Evolutionary conservation across 2,329 filamentous ascomycete species (phyloP).

Genomic region (Pseudocercospora musae): DNA sequence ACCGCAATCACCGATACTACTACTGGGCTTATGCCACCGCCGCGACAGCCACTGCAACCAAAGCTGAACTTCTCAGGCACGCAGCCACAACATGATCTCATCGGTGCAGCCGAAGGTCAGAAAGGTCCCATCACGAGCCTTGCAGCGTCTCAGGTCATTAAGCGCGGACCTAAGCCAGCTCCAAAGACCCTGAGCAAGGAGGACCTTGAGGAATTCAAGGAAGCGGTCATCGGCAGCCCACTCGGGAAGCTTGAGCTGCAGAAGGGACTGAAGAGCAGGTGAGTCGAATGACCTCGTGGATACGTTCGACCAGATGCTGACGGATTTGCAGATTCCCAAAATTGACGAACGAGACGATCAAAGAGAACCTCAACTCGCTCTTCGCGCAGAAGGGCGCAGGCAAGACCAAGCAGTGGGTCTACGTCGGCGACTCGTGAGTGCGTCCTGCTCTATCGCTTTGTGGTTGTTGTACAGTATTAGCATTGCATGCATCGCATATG

Average conservation of each 20-base stretch:
- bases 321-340: conserved; percentile 58
- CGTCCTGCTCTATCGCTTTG: not conserved
- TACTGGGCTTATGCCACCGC: conserved; percentile 36
- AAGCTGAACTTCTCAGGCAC: conserved; percentile 33
- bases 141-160: conserved; percentile 29
- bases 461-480: not conserved
- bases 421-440: conserved; percentile 24
- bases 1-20: conserved; percentile 22
- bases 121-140: conserved; percentile 35
- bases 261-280: conserved; percentile 70
- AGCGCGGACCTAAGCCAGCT: conserved; percentile 35
- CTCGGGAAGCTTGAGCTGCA: conserved; percentile 71
- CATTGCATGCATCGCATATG: not conserved
- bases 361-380: conserved; percentile 63
- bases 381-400: conserved; percentile 63
- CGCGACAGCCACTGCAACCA: conserved; percentile 42
- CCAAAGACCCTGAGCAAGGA: conserved; percentile 55
- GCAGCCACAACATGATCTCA: conserved; percentile 21
- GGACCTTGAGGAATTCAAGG: conserved; percentile 64
- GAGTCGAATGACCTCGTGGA: conserved; percentile 23
- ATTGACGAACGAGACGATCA: conserved; percentile 66
- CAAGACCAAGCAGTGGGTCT: conserved; percentile 63
- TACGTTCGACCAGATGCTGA: conserved; percentile 10
- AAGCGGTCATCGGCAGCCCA: conserved; percentile 65
- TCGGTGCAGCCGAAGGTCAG: conserved; percentile 31